Conservation (phyloP, 2,329 filamentous ascomycete genomes). For the Penicillium frequentans region DNA sequence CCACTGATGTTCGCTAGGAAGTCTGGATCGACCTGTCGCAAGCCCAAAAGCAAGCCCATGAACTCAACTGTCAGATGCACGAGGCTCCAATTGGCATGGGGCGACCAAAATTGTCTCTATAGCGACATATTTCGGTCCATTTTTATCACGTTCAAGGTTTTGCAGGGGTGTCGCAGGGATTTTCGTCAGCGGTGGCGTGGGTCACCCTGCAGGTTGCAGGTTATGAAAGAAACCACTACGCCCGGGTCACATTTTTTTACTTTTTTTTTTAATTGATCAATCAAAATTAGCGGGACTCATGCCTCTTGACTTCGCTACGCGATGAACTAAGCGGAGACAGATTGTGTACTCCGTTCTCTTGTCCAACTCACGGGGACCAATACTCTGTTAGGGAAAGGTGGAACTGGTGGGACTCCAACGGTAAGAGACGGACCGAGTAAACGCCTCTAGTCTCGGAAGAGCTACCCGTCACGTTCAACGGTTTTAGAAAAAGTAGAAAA, state of each 20-base stretch:
- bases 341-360: not conserved
- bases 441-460: not conserved
- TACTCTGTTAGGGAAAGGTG: not conserved
- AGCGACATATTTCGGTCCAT: not conserved
- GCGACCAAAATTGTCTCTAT: not conserved
- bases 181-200: not conserved
- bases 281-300: not conserved
- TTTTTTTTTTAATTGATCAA: not conserved
- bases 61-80: not conserved
- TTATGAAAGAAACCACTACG: not conserved
- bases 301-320: not conserved
- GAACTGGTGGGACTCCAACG: not conserved
- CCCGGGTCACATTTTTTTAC: not conserved
- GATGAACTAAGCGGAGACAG: not conserved
- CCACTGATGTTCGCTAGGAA: not conserved
- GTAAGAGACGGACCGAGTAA: slow-evolving; percentile 1
- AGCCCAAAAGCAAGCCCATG: not conserved
- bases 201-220: not conserved
- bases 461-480: not conserved
- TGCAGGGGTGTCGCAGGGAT: not conserved
- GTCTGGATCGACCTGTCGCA: not conserved
- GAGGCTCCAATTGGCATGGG: not conserved
- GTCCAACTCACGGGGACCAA: too few species aligned
- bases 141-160: not conserved
- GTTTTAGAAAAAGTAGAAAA: not conserved